These are phyloP conservation scores for Curvularia sp. DNA, from an alignment of 2,329 filamentous ascomycete genomes.

Conservation along the genomic window DNA sequence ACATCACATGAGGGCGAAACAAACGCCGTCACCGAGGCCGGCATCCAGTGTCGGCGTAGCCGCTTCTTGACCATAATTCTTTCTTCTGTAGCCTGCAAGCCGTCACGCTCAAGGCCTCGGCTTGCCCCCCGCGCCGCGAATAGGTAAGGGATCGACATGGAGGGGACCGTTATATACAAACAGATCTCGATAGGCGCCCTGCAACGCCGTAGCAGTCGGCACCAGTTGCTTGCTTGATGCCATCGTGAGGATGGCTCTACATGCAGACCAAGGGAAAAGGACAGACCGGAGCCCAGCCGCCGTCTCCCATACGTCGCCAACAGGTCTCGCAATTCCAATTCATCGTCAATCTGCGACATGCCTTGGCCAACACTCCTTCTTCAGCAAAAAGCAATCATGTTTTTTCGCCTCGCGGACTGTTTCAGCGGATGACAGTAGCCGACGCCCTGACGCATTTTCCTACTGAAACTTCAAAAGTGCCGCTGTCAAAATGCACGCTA, in stretches of 20 bases:
- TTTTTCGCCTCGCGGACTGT: slow-evolving; percentile 2
- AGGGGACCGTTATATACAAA: background rate
- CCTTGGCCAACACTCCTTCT: background rate
- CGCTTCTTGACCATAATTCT: background rate
- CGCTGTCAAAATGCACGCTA: slow-evolving; percentile 9
- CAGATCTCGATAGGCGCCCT: background rate
- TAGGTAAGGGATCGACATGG: background rate
- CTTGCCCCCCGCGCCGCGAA: background rate
- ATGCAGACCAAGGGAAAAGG: background rate
- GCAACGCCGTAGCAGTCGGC: background rate
- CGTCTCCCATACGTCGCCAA: slow-evolving; percentile 5
- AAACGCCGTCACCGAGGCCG: background rate
- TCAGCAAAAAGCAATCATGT: background rate
- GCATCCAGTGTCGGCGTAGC: background rate
- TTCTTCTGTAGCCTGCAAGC: background rate
- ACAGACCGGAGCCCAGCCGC: background rate
- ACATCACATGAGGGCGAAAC: background rate
- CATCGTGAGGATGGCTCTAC: background rate
- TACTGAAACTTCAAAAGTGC: slow-evolving; percentile 1
- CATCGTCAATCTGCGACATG: slow-evolving; percentile 1
- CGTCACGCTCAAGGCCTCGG: background rate
- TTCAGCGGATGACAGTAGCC: slow-evolving; percentile 8
- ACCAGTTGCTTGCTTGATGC: background rate
- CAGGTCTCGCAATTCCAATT: slow-evolving; percentile 18
- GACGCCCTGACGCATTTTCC: background rate